phyloP scores from a whole-genome alignment of 1,284 basidiomycete genomes.

The Ganoderma leucocontextum region DNA sequence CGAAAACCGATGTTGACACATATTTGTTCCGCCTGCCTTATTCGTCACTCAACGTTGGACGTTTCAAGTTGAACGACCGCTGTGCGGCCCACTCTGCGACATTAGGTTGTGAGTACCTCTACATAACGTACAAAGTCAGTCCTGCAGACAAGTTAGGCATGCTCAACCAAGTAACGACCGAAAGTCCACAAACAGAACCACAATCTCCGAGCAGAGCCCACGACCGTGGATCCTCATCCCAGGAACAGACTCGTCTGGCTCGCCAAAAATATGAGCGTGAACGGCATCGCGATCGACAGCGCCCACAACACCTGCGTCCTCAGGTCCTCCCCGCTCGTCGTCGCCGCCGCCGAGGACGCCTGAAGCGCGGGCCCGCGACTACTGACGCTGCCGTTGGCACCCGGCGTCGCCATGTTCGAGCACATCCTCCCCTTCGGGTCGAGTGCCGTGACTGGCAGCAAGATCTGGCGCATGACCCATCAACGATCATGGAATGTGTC shows the following conservation, averaged over 20 bases:
- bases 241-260: conserved; percentile 14
- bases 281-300: conserved; percentile 1
- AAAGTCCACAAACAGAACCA: not conserved
- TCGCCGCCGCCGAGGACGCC: conserved; percentile 1
- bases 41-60: no score
- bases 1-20: not conserved
- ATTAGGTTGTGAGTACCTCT: not conserved
- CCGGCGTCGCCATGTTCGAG: conserved; percentile 44
- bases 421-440: conserved; percentile 67
- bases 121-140: not conserved
- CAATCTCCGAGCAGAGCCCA: no score
- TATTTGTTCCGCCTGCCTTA: not conserved
- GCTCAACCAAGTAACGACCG: not conserved
- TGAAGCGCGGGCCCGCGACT: not conserved
- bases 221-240: not conserved
- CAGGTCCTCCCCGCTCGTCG: not conserved
- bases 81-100: not conserved
- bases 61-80: not conserved
- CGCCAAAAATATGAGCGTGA: conserved; percentile 9
- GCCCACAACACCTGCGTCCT: conserved; percentile 9
- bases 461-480: not conserved
- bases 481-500: not conserved
- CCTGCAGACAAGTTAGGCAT: not conserved
- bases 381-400: not conserved
- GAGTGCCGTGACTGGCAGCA: conserved; percentile 70